phyloP scores from a whole-genome alignment of 495 filamentous ascomycete species.

The Massariosphaeria phaeospora region DNA sequence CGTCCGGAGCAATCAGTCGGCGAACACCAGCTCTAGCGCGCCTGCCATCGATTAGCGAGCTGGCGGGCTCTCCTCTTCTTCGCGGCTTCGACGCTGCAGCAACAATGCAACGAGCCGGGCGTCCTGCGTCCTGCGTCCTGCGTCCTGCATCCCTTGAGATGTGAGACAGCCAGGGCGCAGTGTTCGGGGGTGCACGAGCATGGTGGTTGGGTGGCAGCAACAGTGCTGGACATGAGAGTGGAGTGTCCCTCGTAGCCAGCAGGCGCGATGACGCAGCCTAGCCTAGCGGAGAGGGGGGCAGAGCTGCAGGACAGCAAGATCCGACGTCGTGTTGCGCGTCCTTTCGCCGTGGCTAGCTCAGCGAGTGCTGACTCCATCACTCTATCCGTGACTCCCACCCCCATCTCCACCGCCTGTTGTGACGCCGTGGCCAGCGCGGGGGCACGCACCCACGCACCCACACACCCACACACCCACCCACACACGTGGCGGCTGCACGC shows the following conservation, averaged over 20 bases:
- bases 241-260: too few relatives aligned
- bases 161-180: neutral
- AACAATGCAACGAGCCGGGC: neutral
- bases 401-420: neutral
- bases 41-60: constrained; percentile 15
- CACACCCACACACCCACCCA: neutral
- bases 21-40: constrained; percentile 5
- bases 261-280: too few relatives aligned
- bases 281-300: too few relatives aligned
- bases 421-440: neutral
- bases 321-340: neutral
- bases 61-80: neutral
- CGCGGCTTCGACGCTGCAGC: neutral
- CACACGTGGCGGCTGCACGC: constrained; percentile 27
- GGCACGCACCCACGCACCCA: neutral
- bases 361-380: neutral
- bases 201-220: neutral
- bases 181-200: neutral
- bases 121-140: too few relatives aligned
- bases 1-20: constrained; percentile 21
- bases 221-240: neutral
- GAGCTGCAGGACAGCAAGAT: neutral
- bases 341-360: too few relatives aligned
- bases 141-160: constrained; percentile 1
- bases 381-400: neutral